Conservation (phyloP, 2,329 filamentous ascomycete species). For the Hypoxylon sp. region DNA sequence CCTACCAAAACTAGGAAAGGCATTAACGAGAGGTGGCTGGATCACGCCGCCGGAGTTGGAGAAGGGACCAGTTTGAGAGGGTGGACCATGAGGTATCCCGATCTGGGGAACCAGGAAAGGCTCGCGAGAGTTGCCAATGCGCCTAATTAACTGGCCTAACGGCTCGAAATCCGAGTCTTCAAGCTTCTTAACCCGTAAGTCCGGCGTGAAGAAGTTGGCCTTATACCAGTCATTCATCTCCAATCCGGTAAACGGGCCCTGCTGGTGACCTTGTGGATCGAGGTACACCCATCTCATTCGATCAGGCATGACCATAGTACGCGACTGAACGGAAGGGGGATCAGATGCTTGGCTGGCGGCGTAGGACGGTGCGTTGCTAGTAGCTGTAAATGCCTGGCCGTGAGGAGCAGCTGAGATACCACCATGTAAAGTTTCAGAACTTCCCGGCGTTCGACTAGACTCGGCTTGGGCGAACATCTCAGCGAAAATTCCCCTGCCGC, state of each 20-base stretch:
- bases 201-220: slow-evolving; percentile 95
- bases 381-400: slow-evolving; percentile 52
- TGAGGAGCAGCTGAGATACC: slow-evolving; percentile 52
- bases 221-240: slow-evolving; percentile 99
- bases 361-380: slow-evolving; percentile 53
- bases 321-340: slow-evolving; percentile 77
- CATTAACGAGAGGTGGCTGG: slow-evolving; percentile 90
- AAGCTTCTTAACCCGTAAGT: slow-evolving; percentile 93
- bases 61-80: slow-evolving; percentile 67
- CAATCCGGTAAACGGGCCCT: slow-evolving; percentile 94
- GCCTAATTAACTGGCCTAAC: slow-evolving; percentile 91
- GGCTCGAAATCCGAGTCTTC: slow-evolving; percentile 97
- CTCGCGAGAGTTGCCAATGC: slow-evolving; percentile 97
- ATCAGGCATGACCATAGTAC: slow-evolving; percentile 99
- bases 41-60: slow-evolving; percentile 71
- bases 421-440: slow-evolving; percentile 52
- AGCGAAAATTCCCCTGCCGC: slow-evolving; percentile 69
- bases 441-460: slow-evolving; percentile 53
- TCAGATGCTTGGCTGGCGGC: slow-evolving; percentile 58
- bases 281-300: slow-evolving; percentile 99
- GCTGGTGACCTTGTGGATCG: slow-evolving; percentile 91
- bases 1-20: slow-evolving; percentile 96
- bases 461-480: slow-evolving; percentile 65
- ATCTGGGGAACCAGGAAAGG: slow-evolving; percentile 98
- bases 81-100: slow-evolving; percentile 89